A percentile compares a stretch with the other conserved stretches of the same genome.
Evolutionary conservation across 768 basidiomycete species (phyloP).

Genomic region (Leccinum fibrillosum): DNA sequence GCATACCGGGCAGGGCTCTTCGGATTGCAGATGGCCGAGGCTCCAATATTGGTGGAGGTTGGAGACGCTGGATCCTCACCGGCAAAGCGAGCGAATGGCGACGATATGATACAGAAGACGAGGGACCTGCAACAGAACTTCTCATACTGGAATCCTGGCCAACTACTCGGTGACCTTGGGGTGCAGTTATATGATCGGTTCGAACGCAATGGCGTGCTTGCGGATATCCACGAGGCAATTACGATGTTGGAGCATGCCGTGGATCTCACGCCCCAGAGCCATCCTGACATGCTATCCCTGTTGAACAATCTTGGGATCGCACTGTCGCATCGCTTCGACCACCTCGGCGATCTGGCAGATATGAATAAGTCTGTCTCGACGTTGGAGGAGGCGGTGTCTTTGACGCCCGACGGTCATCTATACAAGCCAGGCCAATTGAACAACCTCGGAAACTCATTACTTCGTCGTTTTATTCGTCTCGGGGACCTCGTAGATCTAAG

Average conservation of each 20-base stretch:
- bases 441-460: no score
- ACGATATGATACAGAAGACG: background rate
- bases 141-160: background rate
- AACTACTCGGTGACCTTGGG: background rate
- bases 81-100: background rate
- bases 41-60: no score
- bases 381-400: background rate
- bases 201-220: background rate
- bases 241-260: background rate
- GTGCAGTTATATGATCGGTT: background rate
- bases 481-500: background rate
- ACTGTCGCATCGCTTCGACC: background rate
- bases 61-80: background rate
- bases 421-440: background rate
- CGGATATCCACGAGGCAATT: background rate
- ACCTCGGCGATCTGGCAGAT: background rate
- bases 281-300: background rate
- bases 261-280: background rate
- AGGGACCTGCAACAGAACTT: background rate
- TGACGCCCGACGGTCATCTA: background rate
- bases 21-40: no score
- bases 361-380: background rate
- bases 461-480: background rate
- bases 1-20: no score
- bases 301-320: background rate